Base-by-base conservation (phyloP, 768 basidiomycete genomes). In the Leucogyrophana mollusca region DNA sequence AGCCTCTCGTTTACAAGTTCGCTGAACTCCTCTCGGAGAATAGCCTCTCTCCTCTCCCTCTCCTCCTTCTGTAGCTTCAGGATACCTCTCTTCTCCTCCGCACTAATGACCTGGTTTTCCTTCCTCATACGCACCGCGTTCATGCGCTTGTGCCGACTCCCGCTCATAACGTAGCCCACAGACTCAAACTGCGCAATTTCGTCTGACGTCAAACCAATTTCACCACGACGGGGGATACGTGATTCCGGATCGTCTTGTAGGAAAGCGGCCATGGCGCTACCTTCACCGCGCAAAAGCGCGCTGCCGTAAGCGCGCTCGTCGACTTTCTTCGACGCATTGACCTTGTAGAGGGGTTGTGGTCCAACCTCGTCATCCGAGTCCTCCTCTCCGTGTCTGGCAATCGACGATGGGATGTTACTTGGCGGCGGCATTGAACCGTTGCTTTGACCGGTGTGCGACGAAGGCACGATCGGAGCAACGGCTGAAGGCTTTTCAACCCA, bases 51-150 rank as follows among this genome's bases (percentile, higher is more conserved):
- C 69, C 94, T 83, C 67, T 87, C 84, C 65, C 88, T 82, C 71
- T 99, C 96, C 65, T 97, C 95, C 62, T 75, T 87, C 69, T 97
- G 95, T 66, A 97, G 59, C 69, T 96, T 95, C 62, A 98, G 63
- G 48, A 98, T 94, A 27, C 92, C 90, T 25, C 96, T 72, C 77
- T 98, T 98, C 77, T 99, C 96, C 69, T 98, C 96, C 2, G 95
- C 94, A 57, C 87, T 91, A 63, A 99, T 99, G 53, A 98, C 94
- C 70, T 99, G 96, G 72, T 99, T 97, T 74, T 99, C 96, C 76
- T 98, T 98, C 61, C 95, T 75, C 83, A 99, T 90, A 50, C 96
- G 89, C 35, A 99, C 95, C 1, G 96, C 95, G 56, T 98, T 99
- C 96, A 99, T 99, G 66, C 93, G 79, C 53, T 89, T 80, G 67